Conservation (phyloP, 306 rosid genomes). For the Trifolium fragiferum region DNA sequence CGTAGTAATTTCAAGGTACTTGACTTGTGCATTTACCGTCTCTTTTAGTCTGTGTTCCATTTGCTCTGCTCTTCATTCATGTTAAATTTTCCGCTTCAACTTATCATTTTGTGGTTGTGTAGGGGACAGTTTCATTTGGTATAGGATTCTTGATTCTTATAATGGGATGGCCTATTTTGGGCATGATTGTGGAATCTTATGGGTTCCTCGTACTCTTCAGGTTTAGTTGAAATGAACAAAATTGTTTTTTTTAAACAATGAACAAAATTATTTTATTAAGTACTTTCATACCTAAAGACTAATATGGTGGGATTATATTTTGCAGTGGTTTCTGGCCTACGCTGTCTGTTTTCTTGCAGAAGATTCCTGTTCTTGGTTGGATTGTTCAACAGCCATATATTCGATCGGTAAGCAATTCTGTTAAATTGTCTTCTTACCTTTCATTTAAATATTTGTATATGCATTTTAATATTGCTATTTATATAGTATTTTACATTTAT, state of each 20-base stretch:
- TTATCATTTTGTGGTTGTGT: slow-evolving; percentile 13
- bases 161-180: slow-evolving; percentile 94
- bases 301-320: slow-evolving; percentile 45
- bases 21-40: slow-evolving; percentile 19
- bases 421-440: slow-evolving; percentile 25
- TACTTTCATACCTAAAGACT: slow-evolving; percentile 35
- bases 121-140: slow-evolving; percentile 96
- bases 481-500: slow-evolving; percentile 6
- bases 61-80: slow-evolving; percentile 6
- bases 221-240: slow-evolving; percentile 48
- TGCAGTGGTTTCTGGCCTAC: slow-evolving; percentile 99
- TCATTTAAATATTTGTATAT: neutral
- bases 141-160: slow-evolving; percentile 87
- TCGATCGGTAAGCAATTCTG: slow-evolving; percentile 70
- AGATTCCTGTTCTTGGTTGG: slow-evolving; percentile 95
- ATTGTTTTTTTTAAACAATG: neutral
- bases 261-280: slow-evolving; percentile 23
- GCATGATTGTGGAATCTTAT: slow-evolving; percentile 93
- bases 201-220: slow-evolving; percentile 93
- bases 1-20: slow-evolving; percentile 88
- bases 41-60: slow-evolving; percentile 22
- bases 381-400: slow-evolving; percentile 83
- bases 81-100: slow-evolving; percentile 9
- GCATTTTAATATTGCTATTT: slow-evolving; percentile 14
- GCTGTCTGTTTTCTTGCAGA: slow-evolving; percentile 89